Percentiles rank a stretch among this genome's conserved stretches.
These are phyloP conservation scores for Paramecium sonneborni DNA, from an alignment of 73 alveolate species.

Conservation along the genomic window DNA sequence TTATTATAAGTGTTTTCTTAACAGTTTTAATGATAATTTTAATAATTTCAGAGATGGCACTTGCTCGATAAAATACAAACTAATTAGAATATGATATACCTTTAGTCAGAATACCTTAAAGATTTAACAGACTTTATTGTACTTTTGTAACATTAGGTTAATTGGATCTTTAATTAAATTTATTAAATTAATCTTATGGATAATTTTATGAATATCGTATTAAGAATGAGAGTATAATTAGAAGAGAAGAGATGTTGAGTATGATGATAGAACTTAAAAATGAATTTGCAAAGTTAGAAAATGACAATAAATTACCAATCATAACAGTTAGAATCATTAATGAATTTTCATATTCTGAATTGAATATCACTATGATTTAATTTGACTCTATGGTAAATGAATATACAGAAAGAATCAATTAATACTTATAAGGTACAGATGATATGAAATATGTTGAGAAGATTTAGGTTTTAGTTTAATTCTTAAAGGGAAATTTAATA, in stretches of 20 bases:
- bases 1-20: not conserved
- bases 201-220: not conserved
- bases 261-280: not conserved
- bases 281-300: not conserved
- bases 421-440: not conserved
- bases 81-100: not conserved
- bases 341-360: not conserved
- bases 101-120: not conserved
- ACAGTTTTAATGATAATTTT: not conserved
- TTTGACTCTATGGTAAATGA: conserved; percentile 26
- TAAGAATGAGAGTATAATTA: not conserved
- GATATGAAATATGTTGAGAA: not conserved
- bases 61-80: not conserved
- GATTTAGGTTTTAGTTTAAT: not conserved
- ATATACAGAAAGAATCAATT: not conserved
- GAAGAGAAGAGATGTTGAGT: not conserved
- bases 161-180: not conserved
- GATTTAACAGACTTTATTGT: not conserved
- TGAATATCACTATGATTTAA: not conserved
- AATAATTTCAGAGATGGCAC: not conserved
- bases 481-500: not conserved
- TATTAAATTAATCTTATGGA: not conserved
- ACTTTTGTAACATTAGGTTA: conserved; percentile 6
- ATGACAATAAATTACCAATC: not conserved
- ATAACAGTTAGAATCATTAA: not conserved